Conservation (phyloP, 192 early-diverging fungal species). For the Globomyces pollinis-pini region DNA sequence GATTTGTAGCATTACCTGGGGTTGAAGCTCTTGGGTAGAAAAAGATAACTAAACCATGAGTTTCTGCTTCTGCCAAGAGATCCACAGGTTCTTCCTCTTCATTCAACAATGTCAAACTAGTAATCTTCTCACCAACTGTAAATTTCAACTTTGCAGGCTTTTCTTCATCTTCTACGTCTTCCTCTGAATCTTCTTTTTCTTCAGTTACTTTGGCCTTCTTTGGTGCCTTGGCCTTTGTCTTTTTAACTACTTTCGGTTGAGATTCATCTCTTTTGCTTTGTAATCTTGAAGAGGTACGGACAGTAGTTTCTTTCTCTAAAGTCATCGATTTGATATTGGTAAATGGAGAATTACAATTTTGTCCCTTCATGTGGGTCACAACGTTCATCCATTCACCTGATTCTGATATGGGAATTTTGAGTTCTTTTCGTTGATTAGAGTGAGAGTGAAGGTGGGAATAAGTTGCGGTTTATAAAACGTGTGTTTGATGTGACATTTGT, state of each 20-base stretch:
- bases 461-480: too few species aligned
- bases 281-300: neutral
- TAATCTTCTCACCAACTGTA: constrained; percentile 20
- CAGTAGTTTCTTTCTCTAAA: constrained; percentile 1
- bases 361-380: too few species aligned
- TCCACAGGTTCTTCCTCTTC: constrained; percentile 5
- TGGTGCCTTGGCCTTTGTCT: constrained; percentile 1
- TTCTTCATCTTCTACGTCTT: neutral
- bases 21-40: constrained; percentile 31
- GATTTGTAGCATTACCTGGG: too few species aligned
- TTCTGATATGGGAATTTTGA: too few species aligned
- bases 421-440: too few species aligned
- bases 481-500: too few species aligned
- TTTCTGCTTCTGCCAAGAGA: constrained; percentile 14
- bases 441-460: too few species aligned
- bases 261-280: neutral
- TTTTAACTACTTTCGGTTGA: neutral
- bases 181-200: neutral
- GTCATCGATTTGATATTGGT: too few species aligned
- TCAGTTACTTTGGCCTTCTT: neutral
- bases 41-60: constrained; percentile 25
- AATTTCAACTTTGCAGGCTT: neutral
- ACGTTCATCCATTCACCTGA: too few species aligned
- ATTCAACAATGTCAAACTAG: constrained; percentile 3
- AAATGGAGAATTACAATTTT: too few species aligned